phyloP scores from a whole-genome alignment of 257 asterid species.

The Solanum chmielewskii region DNA sequence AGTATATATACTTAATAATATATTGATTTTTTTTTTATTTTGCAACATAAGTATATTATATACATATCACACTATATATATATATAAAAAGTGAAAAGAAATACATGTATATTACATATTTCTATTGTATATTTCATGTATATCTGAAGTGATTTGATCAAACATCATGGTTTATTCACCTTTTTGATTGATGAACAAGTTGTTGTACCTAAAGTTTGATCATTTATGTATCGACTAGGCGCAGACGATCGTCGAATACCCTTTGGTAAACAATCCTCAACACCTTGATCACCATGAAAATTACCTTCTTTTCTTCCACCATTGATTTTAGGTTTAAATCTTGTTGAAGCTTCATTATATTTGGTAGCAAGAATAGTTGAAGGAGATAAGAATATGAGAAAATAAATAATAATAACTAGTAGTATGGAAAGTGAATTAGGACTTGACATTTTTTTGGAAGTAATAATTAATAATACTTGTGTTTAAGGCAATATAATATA shows the following conservation, averaged over 20 bases:
- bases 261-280: constrained; percentile 56
- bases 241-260: constrained; percentile 45
- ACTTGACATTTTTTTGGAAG: background rate
- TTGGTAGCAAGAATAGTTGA: background rate
- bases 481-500: background rate
- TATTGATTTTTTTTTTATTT: too few relatives aligned
- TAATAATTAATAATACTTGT: background rate
- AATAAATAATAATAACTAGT: background rate
- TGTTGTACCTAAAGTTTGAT: constrained; percentile 28
- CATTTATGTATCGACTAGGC: constrained; percentile 55
- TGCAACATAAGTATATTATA: background rate
- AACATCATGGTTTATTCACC: constrained; percentile 26
- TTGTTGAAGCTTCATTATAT: constrained; percentile 1
- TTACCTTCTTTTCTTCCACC: background rate
- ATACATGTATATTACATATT: background rate
- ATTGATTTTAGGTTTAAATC: constrained; percentile 13
- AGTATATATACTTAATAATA: background rate
- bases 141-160: background rate
- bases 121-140: background rate
- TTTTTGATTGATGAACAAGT: constrained; percentile 12
- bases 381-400: background rate
- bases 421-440: background rate
- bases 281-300: constrained; percentile 9
- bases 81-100: background rate
- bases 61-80: background rate